These are phyloP conservation scores for Yamadazyma buinensis DNA, from an alignment of 1,139 yeast genomes.

Conservation along the genomic window DNA sequence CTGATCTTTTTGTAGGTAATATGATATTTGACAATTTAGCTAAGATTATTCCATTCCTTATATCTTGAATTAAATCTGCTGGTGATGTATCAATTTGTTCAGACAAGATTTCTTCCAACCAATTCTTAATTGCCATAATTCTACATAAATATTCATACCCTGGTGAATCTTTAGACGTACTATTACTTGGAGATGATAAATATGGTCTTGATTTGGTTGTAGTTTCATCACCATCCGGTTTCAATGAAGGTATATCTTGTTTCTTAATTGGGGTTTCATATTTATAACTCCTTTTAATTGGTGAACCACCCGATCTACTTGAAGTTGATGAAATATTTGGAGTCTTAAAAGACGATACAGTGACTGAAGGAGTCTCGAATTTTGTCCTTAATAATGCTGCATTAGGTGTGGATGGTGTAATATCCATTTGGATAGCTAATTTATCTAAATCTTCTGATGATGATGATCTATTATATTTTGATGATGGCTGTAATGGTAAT, in stretches of 20 bases:
- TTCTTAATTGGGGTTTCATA: conserved; percentile 13
- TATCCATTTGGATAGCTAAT: conserved; percentile 36
- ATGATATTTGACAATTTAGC: conserved; percentile 77
- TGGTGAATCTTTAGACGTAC: conserved; percentile 28
- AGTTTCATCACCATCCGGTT: conserved; percentile 9
- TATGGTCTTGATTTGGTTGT: conserved; percentile 13
- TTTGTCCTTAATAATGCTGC: conserved; percentile 30
- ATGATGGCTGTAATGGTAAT: conserved; percentile 31
- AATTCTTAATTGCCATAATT: conserved; percentile 74
- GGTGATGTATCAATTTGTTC: conserved; percentile 56
- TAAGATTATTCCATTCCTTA: conserved; percentile 80
- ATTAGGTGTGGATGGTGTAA: conserved; percentile 25
- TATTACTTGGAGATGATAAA: conserved; percentile 27
- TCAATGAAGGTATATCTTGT: conserved; percentile 13
- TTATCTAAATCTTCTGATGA: conserved; percentile 36
- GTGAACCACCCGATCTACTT: conserved; percentile 18
- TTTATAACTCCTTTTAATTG: conserved; percentile 14
- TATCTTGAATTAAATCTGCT: conserved; percentile 46
- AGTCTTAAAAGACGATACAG: conserved; percentile 41
- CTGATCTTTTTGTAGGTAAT: conserved; percentile 58
- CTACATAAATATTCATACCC: conserved; percentile 86
- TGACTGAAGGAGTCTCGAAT: conserved; percentile 44
- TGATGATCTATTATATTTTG: conserved; percentile 19
- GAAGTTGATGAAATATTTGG: conserved; percentile 22
- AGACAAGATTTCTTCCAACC: conserved; percentile 37